These are phyloP conservation scores for Leccinum incarnatum DNA, from an alignment of 768 basidiomycete species.

Conservation along the genomic window DNA sequence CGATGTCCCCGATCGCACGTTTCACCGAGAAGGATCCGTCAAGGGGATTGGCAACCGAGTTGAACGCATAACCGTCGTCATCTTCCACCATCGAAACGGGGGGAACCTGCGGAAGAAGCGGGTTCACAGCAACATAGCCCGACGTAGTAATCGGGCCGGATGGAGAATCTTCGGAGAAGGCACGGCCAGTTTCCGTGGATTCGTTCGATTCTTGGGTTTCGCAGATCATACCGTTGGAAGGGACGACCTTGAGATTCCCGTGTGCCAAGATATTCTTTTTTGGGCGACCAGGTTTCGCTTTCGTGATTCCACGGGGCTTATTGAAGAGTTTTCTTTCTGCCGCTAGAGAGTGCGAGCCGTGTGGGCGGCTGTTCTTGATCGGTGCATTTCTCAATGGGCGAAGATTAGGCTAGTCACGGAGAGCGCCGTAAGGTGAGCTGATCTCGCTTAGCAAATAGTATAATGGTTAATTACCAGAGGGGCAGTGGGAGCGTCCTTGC, in stretches of 20 bases:
- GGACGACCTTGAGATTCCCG: constrained; percentile 5
- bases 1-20: constrained; percentile 29
- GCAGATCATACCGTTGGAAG: not conserved
- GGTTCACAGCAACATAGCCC: constrained; percentile 26
- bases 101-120: constrained; percentile 18
- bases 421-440: constrained; percentile 8
- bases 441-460: constrained; percentile 3
- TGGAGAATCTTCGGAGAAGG: constrained; percentile 10
- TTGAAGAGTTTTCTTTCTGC: constrained; percentile 16
- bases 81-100: constrained; percentile 3
- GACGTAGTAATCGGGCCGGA: not conserved
- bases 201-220: constrained; percentile 12
- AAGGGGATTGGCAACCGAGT: constrained; percentile 17
- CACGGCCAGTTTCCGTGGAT: constrained; percentile 4
- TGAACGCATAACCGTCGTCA: constrained; percentile 12
- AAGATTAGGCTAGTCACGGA: constrained; percentile 27
- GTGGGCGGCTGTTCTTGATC: constrained; percentile 17
- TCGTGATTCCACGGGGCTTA: constrained; percentile 29
- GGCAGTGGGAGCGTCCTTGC: constrained; percentile 17
- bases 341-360: constrained; percentile 15
- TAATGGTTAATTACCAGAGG: constrained; percentile 20
- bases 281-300: constrained; percentile 31
- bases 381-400: constrained; percentile 30
- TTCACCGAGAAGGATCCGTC: constrained; percentile 28
- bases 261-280: constrained; percentile 17